phyloP scores from a whole-genome alignment of 1,139 yeast species.

The Komagataea norvegica region DNA sequence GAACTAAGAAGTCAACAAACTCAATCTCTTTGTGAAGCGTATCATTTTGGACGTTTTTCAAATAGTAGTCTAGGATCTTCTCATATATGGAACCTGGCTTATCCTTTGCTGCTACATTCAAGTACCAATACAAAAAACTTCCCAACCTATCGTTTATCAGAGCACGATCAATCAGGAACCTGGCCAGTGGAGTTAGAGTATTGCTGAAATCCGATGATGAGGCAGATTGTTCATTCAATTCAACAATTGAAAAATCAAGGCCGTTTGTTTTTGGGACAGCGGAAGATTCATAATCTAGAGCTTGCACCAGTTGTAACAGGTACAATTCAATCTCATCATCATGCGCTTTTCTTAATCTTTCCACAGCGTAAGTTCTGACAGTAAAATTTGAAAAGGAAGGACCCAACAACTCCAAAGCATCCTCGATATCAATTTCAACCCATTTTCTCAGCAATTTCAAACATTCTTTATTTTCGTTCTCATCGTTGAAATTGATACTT shows the following conservation, averaged over 20 bases:
- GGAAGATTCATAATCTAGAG: constrained; percentile 69
- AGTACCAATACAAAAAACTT: constrained; percentile 86
- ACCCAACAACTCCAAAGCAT: constrained; percentile 84
- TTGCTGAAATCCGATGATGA: constrained; percentile 14
- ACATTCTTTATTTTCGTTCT: constrained; percentile 73
- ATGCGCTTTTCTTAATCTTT: constrained; percentile 69
- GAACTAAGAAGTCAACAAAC: constrained; percentile 38
- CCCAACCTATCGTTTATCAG: constrained; percentile 64
- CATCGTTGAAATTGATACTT: constrained; percentile 86
- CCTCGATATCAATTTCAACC: constrained; percentile 86
- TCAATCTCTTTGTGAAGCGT: constrained; percentile 37
- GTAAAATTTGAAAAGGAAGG: constrained; percentile 55
- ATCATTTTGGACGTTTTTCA: constrained; percentile 27
- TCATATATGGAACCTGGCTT: constrained; percentile 38
- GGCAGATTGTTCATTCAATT: constrained; percentile 25
- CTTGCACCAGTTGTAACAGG: constrained; percentile 86
- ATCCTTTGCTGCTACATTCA: constrained; percentile 82
- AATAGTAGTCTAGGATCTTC: constrained; percentile 32
- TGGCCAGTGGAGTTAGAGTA: constrained; percentile 59
- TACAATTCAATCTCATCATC: constrained; percentile 79
- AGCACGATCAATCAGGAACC: constrained; percentile 72
- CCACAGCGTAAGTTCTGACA: constrained; percentile 82
- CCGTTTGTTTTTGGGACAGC: constrained; percentile 12
- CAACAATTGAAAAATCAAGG: constrained; percentile 42
- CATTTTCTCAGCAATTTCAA: constrained; percentile 52